These are phyloP conservation scores for Skeletonema tropicum DNA, from an alignment of 108 stramenopile species.

Conservation along the genomic window DNA sequence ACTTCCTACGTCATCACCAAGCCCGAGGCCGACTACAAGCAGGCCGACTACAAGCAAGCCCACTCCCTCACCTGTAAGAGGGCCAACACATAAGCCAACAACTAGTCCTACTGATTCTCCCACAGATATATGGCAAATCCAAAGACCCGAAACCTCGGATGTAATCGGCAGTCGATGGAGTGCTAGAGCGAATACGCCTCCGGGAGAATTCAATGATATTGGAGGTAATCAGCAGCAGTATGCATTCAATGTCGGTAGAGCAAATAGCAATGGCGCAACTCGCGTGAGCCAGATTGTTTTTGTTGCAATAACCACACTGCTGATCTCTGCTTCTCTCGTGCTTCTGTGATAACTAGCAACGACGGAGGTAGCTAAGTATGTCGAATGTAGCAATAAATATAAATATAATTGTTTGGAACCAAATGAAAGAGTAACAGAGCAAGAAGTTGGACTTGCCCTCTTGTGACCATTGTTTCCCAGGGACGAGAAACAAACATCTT, in stretches of 20 bases:
- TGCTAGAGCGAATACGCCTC: slow-evolving; percentile 13
- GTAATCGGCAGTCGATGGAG: slow-evolving; percentile 34
- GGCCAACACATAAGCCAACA: slow-evolving; percentile 20
- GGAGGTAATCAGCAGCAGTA: slow-evolving; percentile 36
- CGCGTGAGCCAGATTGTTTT: neutral
- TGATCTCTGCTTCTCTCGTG: neutral
- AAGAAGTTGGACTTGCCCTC: no score
- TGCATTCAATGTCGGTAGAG: slow-evolving; percentile 18
- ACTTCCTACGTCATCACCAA: neutral
- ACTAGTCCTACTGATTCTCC: slow-evolving; percentile 23
- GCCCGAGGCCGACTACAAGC: slow-evolving; percentile 2
- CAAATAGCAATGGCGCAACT: neutral
- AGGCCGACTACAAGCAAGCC: slow-evolving; percentile 17
- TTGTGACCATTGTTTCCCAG: no score
- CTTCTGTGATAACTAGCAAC: neutral
- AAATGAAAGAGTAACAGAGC: no score
- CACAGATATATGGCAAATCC: slow-evolving; percentile 22
- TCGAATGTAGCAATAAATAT: neutral
- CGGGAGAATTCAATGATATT: slow-evolving; percentile 48
- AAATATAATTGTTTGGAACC: neutral
- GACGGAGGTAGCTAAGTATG: no score
- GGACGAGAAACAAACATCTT: no score
- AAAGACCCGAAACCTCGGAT: slow-evolving; percentile 19
- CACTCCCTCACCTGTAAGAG: slow-evolving; percentile 3
- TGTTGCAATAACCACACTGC: neutral